phyloP scores from a whole-genome alignment of 192 early-diverging fungal genomes.

The Linnemannia zychae region DNA sequence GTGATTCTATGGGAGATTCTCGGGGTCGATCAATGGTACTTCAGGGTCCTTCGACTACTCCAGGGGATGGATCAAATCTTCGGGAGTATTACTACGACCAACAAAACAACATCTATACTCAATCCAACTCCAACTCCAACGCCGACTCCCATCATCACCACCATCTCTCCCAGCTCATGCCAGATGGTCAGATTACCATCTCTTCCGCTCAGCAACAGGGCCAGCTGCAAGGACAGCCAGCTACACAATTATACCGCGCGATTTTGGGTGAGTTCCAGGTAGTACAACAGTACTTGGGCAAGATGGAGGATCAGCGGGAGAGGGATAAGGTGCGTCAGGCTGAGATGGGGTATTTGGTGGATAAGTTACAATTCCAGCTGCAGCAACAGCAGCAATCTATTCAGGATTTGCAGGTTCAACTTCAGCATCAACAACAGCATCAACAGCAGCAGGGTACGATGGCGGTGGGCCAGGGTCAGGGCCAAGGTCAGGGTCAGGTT shows the following conservation, averaged over 20 bases:
- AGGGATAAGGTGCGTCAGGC: constrained; percentile 36
- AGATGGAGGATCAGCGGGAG: constrained; percentile 31
- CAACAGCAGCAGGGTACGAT: background rate
- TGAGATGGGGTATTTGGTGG: constrained; percentile 21
- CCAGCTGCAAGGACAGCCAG: background rate
- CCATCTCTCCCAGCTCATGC: background rate
- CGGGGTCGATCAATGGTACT: background rate
- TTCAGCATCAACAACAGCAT: background rate
- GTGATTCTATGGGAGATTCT: background rate
- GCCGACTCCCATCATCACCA: background rate
- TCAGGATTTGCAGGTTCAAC: constrained; percentile 17
- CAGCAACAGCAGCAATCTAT: constrained; percentile 28
- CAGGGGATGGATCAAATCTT: background rate
- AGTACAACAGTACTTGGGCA: constrained; percentile 20
- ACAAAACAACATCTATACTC: background rate
- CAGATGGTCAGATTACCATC: background rate
- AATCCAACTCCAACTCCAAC: background rate
- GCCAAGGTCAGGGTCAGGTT: background rate
- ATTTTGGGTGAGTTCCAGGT: constrained; percentile 35
- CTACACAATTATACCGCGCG: constrained; percentile 18
- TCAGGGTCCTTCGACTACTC: background rate
- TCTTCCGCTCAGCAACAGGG: background rate
- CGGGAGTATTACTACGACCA: background rate
- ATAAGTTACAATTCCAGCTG: constrained; percentile 30
- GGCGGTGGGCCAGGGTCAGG: background rate